phyloP scores from a whole-genome alignment of 139 green algal genomes.

The Medakamo hakoo region DNA sequence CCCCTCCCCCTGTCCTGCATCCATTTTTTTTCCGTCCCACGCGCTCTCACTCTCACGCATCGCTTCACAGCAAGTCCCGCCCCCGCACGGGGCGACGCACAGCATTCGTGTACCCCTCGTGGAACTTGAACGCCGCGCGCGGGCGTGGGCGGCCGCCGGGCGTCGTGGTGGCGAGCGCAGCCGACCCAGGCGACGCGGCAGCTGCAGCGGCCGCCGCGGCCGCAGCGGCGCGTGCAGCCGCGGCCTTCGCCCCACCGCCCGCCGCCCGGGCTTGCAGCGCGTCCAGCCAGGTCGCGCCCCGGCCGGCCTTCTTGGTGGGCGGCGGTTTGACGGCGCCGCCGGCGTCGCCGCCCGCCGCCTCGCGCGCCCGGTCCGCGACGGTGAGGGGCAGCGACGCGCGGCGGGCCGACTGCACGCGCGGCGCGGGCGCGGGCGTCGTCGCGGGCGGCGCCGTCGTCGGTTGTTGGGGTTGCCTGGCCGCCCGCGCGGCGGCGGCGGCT shows the following conservation, averaged over 20 bases:
- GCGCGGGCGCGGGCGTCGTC: background rate
- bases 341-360: background rate
- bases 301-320: no score
- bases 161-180: no score
- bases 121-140: slow-evolving; percentile 63
- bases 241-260: background rate
- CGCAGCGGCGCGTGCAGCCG: no score
- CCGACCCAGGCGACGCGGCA: background rate
- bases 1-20: no score
- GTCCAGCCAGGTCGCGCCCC: no score
- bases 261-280: slow-evolving; percentile 10
- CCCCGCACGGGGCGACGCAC: slow-evolving; percentile 69
- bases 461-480: no score
- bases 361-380: slow-evolving; percentile 22
- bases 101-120: slow-evolving; percentile 88
- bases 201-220: background rate
- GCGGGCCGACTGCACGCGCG: background rate
- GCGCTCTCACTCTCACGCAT: no score
- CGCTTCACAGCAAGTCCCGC: slow-evolving; percentile 44
- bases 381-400: slow-evolving; percentile 10
- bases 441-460: background rate
- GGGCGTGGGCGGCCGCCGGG: background rate
- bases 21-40: no score
- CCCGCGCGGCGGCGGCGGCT: no score
- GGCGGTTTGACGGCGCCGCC: no score